phyloP scores from a whole-genome alignment of 2,329 filamentous ascomycete species.

The Curvularia hawaiiensis region DNA sequence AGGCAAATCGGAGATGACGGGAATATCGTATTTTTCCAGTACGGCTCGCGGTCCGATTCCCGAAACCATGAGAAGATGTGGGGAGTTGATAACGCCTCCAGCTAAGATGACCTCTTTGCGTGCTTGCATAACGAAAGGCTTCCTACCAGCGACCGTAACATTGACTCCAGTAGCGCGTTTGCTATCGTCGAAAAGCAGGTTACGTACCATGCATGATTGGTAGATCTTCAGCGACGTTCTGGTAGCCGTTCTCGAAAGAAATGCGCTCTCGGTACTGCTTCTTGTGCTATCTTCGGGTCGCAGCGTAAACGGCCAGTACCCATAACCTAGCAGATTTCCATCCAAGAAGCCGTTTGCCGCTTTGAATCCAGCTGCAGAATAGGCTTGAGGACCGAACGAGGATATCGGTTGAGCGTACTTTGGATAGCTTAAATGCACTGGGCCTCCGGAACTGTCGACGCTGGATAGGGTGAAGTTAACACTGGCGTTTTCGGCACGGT shows the following conservation, averaged over 20 bases:
- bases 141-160: conserved; percentile 10
- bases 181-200: conserved; percentile 8
- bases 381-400: conserved; percentile 14
- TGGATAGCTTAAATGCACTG: conserved; percentile 16
- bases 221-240: conserved; percentile 14
- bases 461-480: conserved; percentile 15
- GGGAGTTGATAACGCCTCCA: conserved; percentile 7
- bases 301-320: conserved; percentile 13
- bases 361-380: conserved; percentile 9
- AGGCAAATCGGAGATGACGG: conserved; percentile 8
- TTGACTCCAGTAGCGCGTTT: conserved; percentile 11
- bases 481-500: conserved; percentile 10
- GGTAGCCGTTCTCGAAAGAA: conserved; percentile 7
- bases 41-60: conserved; percentile 11
- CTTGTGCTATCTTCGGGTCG: conserved; percentile 11
- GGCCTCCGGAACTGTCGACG: conserved; percentile 11
- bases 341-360: conserved; percentile 11
- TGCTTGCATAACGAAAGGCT: conserved; percentile 5
- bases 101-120: conserved; percentile 13
- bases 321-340: conserved; percentile 10
- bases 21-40: conserved; percentile 8
- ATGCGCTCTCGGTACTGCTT: conserved; percentile 12
- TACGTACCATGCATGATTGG: conserved; percentile 13
- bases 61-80: conserved; percentile 13
- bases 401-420: conserved; percentile 17